Base-by-base conservation (phyloP, 2,329 filamentous ascomycete genomes). In the Periconia sp. region DNA sequence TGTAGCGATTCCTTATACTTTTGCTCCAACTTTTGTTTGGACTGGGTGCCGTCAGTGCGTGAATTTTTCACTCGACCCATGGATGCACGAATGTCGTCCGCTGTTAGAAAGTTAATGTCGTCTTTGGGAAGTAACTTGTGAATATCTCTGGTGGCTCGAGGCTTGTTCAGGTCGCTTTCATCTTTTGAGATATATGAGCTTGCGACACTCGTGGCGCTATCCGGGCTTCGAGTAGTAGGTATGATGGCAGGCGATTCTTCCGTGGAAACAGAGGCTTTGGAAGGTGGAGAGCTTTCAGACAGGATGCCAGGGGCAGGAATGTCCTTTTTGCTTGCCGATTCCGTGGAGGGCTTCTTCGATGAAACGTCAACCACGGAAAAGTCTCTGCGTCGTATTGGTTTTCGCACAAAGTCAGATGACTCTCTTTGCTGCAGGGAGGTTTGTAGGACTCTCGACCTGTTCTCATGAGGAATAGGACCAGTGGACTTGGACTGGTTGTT, bases 101-200 rank as follows among this genome's bases (percentile, higher is more conserved):
- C 74, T 45, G 69, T 77, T 27, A 79, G 61, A 7, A 71, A 63
- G 45, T 79, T 76, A 17, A 78, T 60, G 49, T 78, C 74, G 41
- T 75, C 64, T 42, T 71, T 56, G 1, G 73, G 71, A 11, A 74
- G 56, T 7, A 67, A 69, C 6, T 61, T 59, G 6, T 77, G 61
- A 11, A 66, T 66, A 0, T 68, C 57, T 6, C 62, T 62, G 45
- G 64, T 61, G 45, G 15, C 33, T n/a, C 33, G 3, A 14, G 33
- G 33, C 15, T 37, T 13, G 10, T n/a, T 11, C 15, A 14, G 11
- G 33, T 14, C 13, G 15, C 15, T 23, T 23, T 44, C 19, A 44
- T 23, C 17, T 44, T 20, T 19, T 23, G 19, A 20, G 13, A 18
- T 20, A 11, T n/a, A 17, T 11, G 11, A 3, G 5, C 8, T 27